Percentiles rank a stretch among this genome's conserved stretches.
These are phyloP conservation scores for Ormosia semicastrata DNA, from an alignment of 306 rosid species.

Conservation along the genomic window DNA sequence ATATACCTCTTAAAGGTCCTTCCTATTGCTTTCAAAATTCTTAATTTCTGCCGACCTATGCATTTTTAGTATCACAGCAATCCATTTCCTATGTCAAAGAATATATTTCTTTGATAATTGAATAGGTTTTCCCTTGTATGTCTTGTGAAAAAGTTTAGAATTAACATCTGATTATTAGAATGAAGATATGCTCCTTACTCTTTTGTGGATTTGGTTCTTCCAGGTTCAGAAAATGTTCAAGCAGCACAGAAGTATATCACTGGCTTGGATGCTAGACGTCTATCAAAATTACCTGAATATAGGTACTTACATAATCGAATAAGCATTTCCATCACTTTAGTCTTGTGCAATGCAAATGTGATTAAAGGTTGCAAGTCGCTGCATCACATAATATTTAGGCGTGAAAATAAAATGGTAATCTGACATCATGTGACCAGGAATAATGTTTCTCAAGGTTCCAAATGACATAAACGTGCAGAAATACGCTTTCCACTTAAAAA, in stretches of 20 bases:
- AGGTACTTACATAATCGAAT: slow-evolving; percentile 49
- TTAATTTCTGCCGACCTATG: not conserved
- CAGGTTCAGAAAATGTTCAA: slow-evolving; percentile 87
- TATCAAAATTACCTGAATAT: slow-evolving; percentile 73
- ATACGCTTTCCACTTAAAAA: not conserved
- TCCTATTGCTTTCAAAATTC: not conserved
- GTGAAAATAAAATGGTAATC: not conserved
- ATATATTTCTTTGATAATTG: not conserved
- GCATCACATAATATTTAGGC: not conserved
- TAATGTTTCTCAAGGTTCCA: not conserved
- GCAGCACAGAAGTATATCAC: slow-evolving; percentile 89
- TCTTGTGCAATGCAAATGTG: not conserved
- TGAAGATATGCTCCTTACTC: not conserved
- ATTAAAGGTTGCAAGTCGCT: not conserved
- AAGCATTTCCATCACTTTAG: not conserved
- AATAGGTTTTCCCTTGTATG: not conserved
- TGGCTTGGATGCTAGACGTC: slow-evolving; percentile 91
- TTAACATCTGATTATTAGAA: not conserved
- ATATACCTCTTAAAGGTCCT: not conserved
- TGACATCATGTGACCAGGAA: not conserved
- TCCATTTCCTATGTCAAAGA: not conserved
- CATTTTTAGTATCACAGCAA: not conserved
- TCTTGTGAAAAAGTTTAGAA: not conserved
- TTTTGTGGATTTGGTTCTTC: slow-evolving; percentile 19
- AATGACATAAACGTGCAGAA: not conserved